A percentile compares a stretch with the other conserved stretches of the same genome.
These are phyloP conservation scores for Fusarium neocosmosporiellum DNA, from an alignment of 2,329 filamentous ascomycete species.

Conservation along the genomic window DNA sequence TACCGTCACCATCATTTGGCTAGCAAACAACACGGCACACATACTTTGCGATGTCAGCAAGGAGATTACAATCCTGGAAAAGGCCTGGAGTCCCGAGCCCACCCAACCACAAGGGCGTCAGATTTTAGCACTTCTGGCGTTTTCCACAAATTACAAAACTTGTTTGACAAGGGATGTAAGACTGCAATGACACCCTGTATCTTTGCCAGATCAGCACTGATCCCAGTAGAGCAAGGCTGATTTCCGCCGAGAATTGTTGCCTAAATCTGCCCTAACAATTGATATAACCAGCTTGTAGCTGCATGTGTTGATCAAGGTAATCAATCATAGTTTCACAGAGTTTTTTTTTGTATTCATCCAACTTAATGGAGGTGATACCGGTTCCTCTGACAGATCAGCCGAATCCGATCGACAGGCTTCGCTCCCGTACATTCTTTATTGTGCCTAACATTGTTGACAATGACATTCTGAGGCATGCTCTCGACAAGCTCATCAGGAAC, in stretches of 20 bases:
- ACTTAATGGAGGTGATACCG: constrained; percentile 7
- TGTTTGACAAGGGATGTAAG: not conserved
- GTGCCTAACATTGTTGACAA: not conserved
- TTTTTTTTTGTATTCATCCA: not conserved
- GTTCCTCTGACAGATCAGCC: constrained; percentile 8
- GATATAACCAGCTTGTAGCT: not conserved
- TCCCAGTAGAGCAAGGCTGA: not conserved
- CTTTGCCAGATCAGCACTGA: not conserved
- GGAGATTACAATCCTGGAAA: not conserved
- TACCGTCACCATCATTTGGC: not conserved
- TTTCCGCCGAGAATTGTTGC: not conserved
- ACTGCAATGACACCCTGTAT: not conserved
- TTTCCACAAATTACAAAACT: not conserved
- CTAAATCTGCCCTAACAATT: not conserved
- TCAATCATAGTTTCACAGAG: too few relatives aligned
- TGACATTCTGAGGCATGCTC: not conserved
- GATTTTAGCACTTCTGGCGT: not conserved
- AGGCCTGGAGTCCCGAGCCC: not conserved
- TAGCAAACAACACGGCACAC: not conserved
- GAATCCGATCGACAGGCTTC: not conserved
- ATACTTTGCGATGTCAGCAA: not conserved
- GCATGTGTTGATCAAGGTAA: not conserved
- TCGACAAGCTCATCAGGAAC: constrained; percentile 4
- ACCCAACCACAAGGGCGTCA: not conserved
- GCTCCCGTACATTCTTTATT: constrained; percentile 18